Evolutionary conservation across 2,329 filamentous ascomycete species (phyloP), one percentile per base, ranked within the genome.

Genomic region (Penicillium oxalicum): DNA sequence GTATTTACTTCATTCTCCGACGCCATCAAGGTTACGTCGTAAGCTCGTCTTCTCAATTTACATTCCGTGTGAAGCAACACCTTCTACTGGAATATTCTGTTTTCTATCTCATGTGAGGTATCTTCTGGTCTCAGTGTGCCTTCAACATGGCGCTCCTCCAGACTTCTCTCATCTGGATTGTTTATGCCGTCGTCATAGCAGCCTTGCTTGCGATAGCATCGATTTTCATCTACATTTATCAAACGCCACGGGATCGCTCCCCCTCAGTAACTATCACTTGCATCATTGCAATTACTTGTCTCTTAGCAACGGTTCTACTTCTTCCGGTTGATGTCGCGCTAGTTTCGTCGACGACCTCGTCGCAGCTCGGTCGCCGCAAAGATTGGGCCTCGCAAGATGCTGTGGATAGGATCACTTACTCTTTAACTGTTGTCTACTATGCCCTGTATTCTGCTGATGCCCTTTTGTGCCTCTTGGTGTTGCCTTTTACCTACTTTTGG

Each of bases 401-500:
- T 45, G 82, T 97, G 51, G 79, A 87, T 54, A 79, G 81, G 54
- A 95, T 97, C 47, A 76, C 91, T 12, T 77, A 82, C 54, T 89
- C 88, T 0, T 77, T 98, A 55, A 88, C 88, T 67, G 79, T 94
- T 50, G 86, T 95, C 49, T 98, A 98, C 73, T 97, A 97, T 70
- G 78, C 83, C 0, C 78, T 98, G 0, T 98, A 97, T 74, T 93
- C 88, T 60, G 75, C 96, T 57, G 93, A 98, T 68, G 88, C 90
- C 1, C 67, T 96, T 5, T 80, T 98, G 9, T 98, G 93, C 64
- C 76, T 98, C 40, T 68, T 97, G 13, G 80, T 95, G 39, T 86
- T 97, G 18, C 93, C 93, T 0, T 98, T 98, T 65, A 86, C 91
- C 41, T 98, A 98, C 74, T 98, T 98, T 68, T 96, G 87, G 83